Evolutionary conservation across 2,329 filamentous ascomycete species (phyloP).

Genomic region (Aspergillus persii): DNA sequence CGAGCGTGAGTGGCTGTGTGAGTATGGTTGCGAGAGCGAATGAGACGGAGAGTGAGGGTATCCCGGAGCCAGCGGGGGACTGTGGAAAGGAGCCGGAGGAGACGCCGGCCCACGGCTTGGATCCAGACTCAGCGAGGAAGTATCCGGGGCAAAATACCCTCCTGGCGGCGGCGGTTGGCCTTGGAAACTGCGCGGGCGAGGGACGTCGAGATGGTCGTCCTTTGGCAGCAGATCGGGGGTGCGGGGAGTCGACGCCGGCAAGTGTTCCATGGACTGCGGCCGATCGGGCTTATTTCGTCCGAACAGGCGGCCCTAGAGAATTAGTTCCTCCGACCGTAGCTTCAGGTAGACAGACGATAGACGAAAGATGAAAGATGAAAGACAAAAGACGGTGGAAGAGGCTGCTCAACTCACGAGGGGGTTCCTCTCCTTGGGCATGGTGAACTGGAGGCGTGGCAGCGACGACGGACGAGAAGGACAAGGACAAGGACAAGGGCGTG

Average conservation of each 20-base stretch:
- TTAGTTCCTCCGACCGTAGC: neutral
- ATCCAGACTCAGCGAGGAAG: constrained; percentile 5
- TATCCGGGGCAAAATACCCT: constrained; percentile 23
- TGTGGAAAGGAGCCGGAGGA: neutral
- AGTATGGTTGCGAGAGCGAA: neutral
- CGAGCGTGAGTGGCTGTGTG: too few relatives aligned
- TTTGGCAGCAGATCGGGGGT: neutral
- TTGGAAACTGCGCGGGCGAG: constrained; percentile 5
- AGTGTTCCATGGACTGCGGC: neutral
- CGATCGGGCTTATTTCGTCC: neutral
- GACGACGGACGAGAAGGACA: neutral
- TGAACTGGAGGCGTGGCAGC: neutral
- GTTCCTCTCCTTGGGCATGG: neutral
- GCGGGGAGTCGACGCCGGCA: neutral
- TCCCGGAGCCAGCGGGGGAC: neutral
- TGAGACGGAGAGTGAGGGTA: neutral
- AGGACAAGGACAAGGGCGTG: neutral
- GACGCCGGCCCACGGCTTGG: neutral
- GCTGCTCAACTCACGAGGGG: neutral
- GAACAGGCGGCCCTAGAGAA: neutral
- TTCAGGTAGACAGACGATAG: too few relatives aligned
- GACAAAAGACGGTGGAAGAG: too few relatives aligned
- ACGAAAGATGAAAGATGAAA: too few relatives aligned
- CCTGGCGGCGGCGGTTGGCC: constrained; percentile 12
- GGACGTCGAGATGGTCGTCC: neutral